Conservation (phyloP, 2,329 filamentous ascomycete genomes). For the Whalleya microplaca region DNA sequence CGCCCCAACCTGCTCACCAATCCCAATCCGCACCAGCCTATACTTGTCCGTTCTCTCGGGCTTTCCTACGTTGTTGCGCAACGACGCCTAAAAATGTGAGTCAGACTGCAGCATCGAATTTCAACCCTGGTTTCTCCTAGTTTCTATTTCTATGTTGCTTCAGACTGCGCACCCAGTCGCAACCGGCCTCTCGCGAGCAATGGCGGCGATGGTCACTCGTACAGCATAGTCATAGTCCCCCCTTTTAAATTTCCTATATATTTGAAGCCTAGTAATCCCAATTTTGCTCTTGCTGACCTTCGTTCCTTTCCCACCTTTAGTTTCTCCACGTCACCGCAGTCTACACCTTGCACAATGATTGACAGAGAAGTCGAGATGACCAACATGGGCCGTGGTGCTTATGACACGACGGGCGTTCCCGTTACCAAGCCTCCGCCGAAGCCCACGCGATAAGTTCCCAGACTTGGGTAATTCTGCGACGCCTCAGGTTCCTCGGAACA, state of each 20-base stretch:
- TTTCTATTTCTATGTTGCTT: slow-evolving; percentile 23
- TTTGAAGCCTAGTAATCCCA: background rate
- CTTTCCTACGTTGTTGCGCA: slow-evolving; percentile 33
- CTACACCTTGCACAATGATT: slow-evolving; percentile 32
- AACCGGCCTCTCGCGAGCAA: slow-evolving; percentile 19
- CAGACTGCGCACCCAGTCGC: slow-evolving; percentile 12
- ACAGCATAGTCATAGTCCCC: slow-evolving; percentile 2
- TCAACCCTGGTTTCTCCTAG: slow-evolving; percentile 21
- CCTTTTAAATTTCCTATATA: slow-evolving; percentile 17
- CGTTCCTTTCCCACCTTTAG: slow-evolving; percentile 8
- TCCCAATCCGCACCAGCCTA: slow-evolving; percentile 27
- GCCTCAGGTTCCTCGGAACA: slow-evolving; percentile 1
- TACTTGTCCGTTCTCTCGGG: slow-evolving; percentile 23
- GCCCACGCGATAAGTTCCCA: slow-evolving; percentile 37
- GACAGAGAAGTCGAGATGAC: slow-evolving; percentile 35
- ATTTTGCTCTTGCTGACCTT: slow-evolving; percentile 23
- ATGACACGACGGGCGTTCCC: slow-evolving; percentile 41
- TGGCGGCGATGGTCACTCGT: slow-evolving; percentile 18
- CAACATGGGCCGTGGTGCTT: slow-evolving; percentile 42
- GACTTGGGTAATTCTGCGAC: slow-evolving; percentile 6
- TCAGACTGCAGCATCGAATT: slow-evolving; percentile 36
- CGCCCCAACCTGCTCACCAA: slow-evolving; percentile 36
- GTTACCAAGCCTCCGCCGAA: slow-evolving; percentile 40
- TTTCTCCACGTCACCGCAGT: slow-evolving; percentile 1
- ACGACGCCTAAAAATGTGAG: slow-evolving; percentile 38